Conservation (phyloP, 2,329 filamentous ascomycete species). For the Triangularia verruculosa region DNA sequence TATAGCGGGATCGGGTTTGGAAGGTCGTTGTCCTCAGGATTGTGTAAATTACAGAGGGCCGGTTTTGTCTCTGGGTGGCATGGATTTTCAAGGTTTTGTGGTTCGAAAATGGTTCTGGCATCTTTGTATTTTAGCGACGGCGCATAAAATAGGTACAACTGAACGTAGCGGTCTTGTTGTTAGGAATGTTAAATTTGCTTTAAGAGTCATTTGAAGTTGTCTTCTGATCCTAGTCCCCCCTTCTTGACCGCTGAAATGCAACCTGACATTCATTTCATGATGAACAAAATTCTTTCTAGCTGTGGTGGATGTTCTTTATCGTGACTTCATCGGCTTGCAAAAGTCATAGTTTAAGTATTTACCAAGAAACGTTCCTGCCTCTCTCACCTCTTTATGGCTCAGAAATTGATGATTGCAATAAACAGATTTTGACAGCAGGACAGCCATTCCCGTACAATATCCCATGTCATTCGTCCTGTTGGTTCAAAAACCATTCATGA, state of each 20-base stretch:
- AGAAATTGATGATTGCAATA: background rate
- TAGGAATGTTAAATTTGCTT: background rate
- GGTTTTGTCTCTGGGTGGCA: background rate
- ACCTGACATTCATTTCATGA: too few species aligned
- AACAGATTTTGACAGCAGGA: background rate
- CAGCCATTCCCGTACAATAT: background rate
- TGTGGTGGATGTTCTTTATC: background rate
- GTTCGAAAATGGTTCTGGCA: slow-evolving; percentile 9
- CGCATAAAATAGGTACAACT: slow-evolving; percentile 23
- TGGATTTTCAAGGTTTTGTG: background rate
- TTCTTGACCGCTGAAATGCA: too few species aligned
- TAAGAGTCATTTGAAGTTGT: too few species aligned
- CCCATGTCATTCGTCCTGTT: background rate
- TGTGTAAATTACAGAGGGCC: background rate
- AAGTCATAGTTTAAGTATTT: background rate
- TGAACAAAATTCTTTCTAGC: background rate
- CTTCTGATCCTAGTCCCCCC: too few species aligned
- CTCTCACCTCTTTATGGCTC: background rate
- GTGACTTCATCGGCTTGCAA: slow-evolving; percentile 4
- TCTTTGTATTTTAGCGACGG: slow-evolving; percentile 23
- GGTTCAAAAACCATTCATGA: slow-evolving; percentile 8
- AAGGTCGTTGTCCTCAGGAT: background rate
- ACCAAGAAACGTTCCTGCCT: background rate
- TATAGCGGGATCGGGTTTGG: background rate
- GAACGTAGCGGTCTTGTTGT: background rate